These are phyloP conservation scores for Chloris gayana DNA, from an alignment of 176 grass and related monocot species.

Conservation along the genomic window DNA sequence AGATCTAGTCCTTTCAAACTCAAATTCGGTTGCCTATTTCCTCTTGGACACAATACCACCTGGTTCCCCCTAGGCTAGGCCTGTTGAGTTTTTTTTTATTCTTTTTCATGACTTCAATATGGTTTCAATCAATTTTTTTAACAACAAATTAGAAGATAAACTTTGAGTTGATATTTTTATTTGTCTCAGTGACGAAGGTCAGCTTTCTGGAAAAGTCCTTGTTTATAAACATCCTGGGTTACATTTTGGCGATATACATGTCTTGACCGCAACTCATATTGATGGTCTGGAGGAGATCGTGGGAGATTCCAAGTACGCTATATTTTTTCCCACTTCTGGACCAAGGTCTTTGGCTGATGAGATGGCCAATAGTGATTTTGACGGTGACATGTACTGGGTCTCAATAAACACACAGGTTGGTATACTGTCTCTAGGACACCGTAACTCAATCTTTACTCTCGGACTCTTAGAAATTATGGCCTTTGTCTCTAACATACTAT, in stretches of 20 bases:
- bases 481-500: no score
- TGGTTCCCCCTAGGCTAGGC: background rate
- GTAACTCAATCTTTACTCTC: no score
- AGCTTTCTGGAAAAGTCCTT: constrained; percentile 69
- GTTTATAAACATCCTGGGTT: constrained; percentile 80
- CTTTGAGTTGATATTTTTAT: background rate
- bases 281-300: constrained; percentile 48
- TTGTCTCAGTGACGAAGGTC: constrained; percentile 58
- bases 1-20: no score
- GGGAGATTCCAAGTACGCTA: constrained; percentile 70
- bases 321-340: constrained; percentile 63
- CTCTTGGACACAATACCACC: background rate
- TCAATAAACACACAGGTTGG: constrained; percentile 60
- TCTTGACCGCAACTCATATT: constrained; percentile 51
- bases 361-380: constrained; percentile 75
- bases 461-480: no score
- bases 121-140: background rate
- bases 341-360: constrained; percentile 76
- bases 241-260: constrained; percentile 79
- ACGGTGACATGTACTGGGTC: constrained; percentile 81
- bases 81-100: background rate
- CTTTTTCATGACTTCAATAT: background rate
- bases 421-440: background rate
- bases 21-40: no score
- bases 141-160: background rate